These are phyloP conservation scores for Candida tropicalis DNA, from an alignment of 1,139 yeast species.

Conservation along the genomic window DNA sequence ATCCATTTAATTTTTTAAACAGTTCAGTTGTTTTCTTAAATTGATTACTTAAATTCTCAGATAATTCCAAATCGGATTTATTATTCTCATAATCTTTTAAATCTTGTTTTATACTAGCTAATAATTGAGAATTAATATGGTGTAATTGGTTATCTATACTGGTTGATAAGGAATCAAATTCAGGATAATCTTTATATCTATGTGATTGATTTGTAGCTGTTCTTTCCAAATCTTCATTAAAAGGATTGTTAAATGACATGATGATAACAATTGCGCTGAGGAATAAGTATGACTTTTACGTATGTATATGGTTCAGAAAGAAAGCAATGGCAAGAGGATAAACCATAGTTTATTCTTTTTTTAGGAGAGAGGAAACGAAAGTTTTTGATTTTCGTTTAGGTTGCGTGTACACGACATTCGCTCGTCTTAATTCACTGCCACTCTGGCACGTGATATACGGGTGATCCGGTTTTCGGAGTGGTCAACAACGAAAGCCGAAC, in stretches of 20 bases:
- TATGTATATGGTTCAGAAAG: not conserved
- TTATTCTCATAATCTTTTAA: constrained; percentile 16
- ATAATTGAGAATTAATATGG: constrained; percentile 32
- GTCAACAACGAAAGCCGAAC: too few relatives aligned
- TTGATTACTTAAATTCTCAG: constrained; percentile 23
- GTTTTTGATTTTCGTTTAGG: too few relatives aligned
- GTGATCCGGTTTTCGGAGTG: too few relatives aligned
- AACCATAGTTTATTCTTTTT: too few relatives aligned
- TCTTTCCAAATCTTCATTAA: constrained; percentile 35
- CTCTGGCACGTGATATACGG: too few relatives aligned
- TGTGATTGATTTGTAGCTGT: constrained; percentile 18
- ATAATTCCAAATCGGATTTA: constrained; percentile 16
- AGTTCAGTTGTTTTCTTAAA: constrained; percentile 32
- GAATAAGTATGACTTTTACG: too few relatives aligned
- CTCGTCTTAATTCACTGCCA: too few relatives aligned
- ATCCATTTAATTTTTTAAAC: constrained; percentile 35
- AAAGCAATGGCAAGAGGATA: not conserved
- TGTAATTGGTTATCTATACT: constrained; percentile 37
- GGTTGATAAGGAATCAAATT: constrained; percentile 37
- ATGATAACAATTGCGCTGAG: not conserved
- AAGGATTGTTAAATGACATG: constrained; percentile 40
- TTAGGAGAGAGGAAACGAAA: too few relatives aligned
- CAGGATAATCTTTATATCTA: constrained; percentile 45
- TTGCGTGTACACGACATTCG: too few relatives aligned
- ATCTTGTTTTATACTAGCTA: constrained; percentile 19